Base-by-base conservation (phyloP, 2,329 filamentous ascomycete species). In the Neurospora sp. region DNA sequence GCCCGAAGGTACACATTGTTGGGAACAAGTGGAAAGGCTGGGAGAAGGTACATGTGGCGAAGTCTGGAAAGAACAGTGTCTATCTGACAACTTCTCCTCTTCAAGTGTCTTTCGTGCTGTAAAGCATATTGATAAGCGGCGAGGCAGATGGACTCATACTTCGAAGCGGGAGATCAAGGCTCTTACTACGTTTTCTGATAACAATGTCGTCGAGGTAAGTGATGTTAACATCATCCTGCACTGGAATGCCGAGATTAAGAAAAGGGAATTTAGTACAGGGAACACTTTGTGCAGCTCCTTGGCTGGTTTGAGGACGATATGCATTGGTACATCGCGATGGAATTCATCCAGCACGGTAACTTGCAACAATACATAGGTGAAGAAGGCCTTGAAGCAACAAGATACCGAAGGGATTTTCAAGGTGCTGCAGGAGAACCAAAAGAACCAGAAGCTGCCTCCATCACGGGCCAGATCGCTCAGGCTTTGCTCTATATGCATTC, bases 401-500 rank as follows among this genome's bases (percentile, higher is more conserved):
- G 33, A 33, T 33, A 33, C 33, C 33, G 33, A 33, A 33, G 33
- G 33, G 33, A 6, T 33, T 33, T 33, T 33, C 33, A 33, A 33
- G 33, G 33, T 33, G 33, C 33, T 33, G 33, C 33, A 6, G 33
- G 6, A 33, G 6, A 33, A 6, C 33, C 33, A 6, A 33, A 33
- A 6, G 74, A 75, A 62, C 6, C 11, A 4, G 69, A 73, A 17
- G 70, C 72, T 2, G 67, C 68, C 5, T 28, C 62, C 6, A 72
- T 76, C 33, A 62, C 46, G 4, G 15, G 17, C 8, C 74, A 76
- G 62, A 57, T 76, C 1, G 38, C 74, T 6, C 69, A 72, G 15
- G 75, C 73, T 2, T 19, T 76, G 2, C 28, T 8, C 5, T 67
- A 69, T 67, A 76, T 76, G 74, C 74, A 76, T 39, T 69, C 71